Conservation (phyloP, 2,329 filamentous ascomycete species). For the Dactylella cylindrospora region DNA sequence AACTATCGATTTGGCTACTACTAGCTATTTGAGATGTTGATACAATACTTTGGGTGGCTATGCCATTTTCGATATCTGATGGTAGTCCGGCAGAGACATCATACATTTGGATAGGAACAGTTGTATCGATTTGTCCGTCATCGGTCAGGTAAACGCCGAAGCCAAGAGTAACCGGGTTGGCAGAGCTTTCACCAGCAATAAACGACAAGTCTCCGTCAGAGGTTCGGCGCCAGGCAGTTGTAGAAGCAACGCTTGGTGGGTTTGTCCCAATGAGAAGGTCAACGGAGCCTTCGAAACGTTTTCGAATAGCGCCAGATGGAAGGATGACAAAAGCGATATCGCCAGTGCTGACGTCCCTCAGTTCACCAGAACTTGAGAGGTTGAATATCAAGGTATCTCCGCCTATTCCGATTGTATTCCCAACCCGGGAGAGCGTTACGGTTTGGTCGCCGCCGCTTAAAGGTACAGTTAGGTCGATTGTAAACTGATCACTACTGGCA, state of each 20-base stretch:
- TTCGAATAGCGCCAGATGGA: slow-evolving; percentile 11
- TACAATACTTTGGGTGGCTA: slow-evolving; percentile 17
- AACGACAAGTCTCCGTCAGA: slow-evolving; percentile 12
- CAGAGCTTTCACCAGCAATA: slow-evolving; percentile 2
- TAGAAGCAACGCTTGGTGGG: slow-evolving; percentile 7
- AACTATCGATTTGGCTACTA: neutral
- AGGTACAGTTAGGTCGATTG: slow-evolving; percentile 24
- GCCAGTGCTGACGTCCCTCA: slow-evolving; percentile 19
- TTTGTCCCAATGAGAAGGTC: slow-evolving; percentile 24
- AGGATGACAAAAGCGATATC: slow-evolving; percentile 31
- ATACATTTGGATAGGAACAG: slow-evolving; percentile 41
- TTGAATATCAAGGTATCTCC: slow-evolving; percentile 18
- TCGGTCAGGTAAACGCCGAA: slow-evolving; percentile 22
- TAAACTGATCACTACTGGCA: slow-evolving; percentile 13
- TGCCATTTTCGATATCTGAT: slow-evolving; percentile 14
- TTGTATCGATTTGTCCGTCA: slow-evolving; percentile 21
- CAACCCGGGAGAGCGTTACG: slow-evolving; percentile 27
- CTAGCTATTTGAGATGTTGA: neutral
- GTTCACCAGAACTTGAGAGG: slow-evolving; percentile 5
- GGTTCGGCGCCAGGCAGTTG: slow-evolving; percentile 10
- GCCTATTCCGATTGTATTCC: slow-evolving; percentile 32
- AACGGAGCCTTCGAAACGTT: slow-evolving; percentile 26
- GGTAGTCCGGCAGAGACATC: slow-evolving; percentile 16
- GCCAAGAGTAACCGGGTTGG: slow-evolving; percentile 17
- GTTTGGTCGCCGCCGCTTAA: slow-evolving; percentile 12